These are phyloP conservation scores for Xylariaceae sp. DNA, from an alignment of 2,329 filamentous ascomycete genomes.

Conservation along the genomic window DNA sequence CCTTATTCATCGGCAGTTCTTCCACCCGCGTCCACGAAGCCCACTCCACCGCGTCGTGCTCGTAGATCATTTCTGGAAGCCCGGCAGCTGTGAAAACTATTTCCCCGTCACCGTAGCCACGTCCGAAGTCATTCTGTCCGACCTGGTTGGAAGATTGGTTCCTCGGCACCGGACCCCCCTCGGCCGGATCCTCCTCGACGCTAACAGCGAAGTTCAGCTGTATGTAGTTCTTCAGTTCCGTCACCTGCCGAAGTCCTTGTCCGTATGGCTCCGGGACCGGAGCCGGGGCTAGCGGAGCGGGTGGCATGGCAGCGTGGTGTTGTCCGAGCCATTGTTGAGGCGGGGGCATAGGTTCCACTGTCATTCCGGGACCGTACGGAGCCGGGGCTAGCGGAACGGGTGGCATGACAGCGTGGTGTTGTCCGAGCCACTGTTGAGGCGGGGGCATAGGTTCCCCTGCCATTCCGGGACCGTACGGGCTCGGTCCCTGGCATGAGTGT, in stretches of 20 bases:
- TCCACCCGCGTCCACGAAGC: conserved; percentile 5
- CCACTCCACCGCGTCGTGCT: conserved; percentile 15
- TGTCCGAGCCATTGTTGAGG: neutral
- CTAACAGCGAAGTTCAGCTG: conserved; percentile 30
- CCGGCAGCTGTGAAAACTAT: no score
- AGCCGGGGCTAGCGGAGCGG: neutral
- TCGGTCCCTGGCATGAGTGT: no score
- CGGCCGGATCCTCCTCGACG: conserved; percentile 27
- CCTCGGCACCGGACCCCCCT: conserved; percentile 23
- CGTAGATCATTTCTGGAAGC: neutral
- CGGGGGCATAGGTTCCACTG: neutral
- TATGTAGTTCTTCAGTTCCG: conserved; percentile 16
- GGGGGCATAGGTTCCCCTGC: neutral
- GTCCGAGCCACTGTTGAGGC: neutral
- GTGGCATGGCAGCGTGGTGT: neutral
- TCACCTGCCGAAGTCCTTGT: conserved; percentile 9
- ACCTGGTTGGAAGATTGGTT: no score
- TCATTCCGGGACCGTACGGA: no score
- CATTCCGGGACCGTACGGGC: no score
- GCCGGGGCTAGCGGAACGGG: neutral
- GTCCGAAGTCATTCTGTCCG: no score
- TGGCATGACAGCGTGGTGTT: neutral
- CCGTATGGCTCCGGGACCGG: conserved; percentile 1
- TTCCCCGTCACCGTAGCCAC: no score
- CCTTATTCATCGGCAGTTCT: conserved; percentile 11